These are phyloP conservation scores for Scleroderma citrinum DNA, from an alignment of 768 basidiomycete genomes.

Conservation along the genomic window DNA sequence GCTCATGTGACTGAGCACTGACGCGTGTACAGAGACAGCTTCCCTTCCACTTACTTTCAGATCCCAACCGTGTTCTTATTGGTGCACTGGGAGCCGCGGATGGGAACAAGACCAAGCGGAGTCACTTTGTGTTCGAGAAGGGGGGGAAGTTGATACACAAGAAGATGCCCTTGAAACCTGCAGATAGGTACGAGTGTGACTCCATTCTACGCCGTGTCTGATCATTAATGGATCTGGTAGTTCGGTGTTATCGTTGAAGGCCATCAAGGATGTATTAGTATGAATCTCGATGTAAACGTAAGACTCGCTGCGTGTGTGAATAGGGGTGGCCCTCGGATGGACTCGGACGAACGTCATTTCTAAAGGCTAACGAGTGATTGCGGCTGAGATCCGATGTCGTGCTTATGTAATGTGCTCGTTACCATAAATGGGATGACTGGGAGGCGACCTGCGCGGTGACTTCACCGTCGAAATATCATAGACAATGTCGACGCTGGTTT, in stretches of 20 bases:
- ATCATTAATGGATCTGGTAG: not conserved
- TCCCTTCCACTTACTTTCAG: conserved; percentile 82
- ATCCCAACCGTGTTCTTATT: conserved; percentile 79
- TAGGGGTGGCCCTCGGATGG: too few species aligned
- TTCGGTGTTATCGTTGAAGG: conserved; percentile 1
- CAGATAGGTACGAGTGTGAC: conserved; percentile 53
- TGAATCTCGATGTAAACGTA: not conserved
- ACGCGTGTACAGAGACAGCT: conserved; percentile 59
- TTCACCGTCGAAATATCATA: too few species aligned
- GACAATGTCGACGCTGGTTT: conserved; percentile 19
- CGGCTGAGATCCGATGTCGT: not conserved
- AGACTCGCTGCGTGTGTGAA: too few species aligned
- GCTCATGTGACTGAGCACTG: conserved; percentile 2
- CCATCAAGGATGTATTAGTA: not conserved
- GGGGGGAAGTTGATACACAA: conserved; percentile 86
- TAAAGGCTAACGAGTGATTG: too few species aligned
- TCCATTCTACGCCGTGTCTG: too few species aligned
- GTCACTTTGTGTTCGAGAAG: conserved; percentile 90
- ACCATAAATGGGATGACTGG: not conserved
- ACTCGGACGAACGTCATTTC: too few species aligned
- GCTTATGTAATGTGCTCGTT: not conserved
- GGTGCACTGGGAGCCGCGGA: conserved; percentile 74
- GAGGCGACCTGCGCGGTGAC: not conserved
- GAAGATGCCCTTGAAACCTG: conserved; percentile 81
- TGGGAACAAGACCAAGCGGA: conserved; percentile 81